A percentile compares a stretch with the other conserved stretches of the same genome.
Evolutionary conservation across 345 rosid genomes (phyloP).

Genomic region (Pistacia vera): DNA sequence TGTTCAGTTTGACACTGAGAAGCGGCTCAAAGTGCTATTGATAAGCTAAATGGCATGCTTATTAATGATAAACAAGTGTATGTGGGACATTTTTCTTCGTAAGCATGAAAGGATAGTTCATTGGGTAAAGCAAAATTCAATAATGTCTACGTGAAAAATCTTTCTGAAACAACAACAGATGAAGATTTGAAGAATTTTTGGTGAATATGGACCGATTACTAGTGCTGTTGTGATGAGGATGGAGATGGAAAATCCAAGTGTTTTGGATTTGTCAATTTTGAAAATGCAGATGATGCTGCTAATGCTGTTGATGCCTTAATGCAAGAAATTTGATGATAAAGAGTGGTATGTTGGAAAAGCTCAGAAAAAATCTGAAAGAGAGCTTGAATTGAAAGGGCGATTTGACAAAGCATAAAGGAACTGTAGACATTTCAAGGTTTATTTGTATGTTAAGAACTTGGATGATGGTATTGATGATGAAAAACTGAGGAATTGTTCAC

Average conservation of each 20-base stretch:
- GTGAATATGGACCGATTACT: slow-evolving; percentile 74
- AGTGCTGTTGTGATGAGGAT: slow-evolving; percentile 89
- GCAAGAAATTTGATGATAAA: slow-evolving; percentile 77
- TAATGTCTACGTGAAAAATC: slow-evolving; percentile 83
- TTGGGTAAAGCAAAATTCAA: slow-evolving; percentile 58
- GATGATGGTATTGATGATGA: slow-evolving; percentile 90
- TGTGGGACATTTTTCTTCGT: slow-evolving; percentile 89
- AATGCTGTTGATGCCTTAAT: slow-evolving; percentile 83
- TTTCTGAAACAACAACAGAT: slow-evolving; percentile 64
- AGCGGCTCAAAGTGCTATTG: slow-evolving; percentile 79
- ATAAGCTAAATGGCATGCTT: slow-evolving; percentile 88
- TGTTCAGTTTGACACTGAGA: slow-evolving; percentile 86
- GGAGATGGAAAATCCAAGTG: slow-evolving; percentile 88
- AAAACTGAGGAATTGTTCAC: slow-evolving; percentile 74
- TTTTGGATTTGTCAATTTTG: slow-evolving; percentile 95
- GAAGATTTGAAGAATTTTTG: slow-evolving; percentile 76
- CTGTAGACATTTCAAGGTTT: slow-evolving; percentile 78
- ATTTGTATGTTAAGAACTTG: slow-evolving; percentile 84
- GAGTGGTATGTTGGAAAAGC: slow-evolving; percentile 99
- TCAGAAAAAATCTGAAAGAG: slow-evolving; percentile 87
- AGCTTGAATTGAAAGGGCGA: slow-evolving; percentile 58
- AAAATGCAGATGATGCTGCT: slow-evolving; percentile 76
- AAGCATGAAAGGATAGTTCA: slow-evolving; percentile 76
- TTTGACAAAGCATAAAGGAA: slow-evolving; percentile 83
- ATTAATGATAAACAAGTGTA: slow-evolving; percentile 91